Conservation (phyloP, 345 rosid species). For the Lepidium africanum region DNA sequence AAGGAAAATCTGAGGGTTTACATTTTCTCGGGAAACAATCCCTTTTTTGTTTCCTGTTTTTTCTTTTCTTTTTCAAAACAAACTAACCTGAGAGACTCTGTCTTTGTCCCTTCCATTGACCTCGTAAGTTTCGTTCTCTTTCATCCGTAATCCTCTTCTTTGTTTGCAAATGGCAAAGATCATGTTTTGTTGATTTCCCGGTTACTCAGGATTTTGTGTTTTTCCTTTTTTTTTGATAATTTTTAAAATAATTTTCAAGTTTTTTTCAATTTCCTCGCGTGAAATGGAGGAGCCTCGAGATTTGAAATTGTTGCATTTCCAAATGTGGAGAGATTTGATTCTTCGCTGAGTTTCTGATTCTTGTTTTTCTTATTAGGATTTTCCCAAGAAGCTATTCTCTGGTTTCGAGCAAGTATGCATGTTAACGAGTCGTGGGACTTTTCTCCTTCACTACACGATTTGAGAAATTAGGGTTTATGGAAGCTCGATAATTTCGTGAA, state of each 20-base stretch:
- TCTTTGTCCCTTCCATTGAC: conserved; percentile 20
- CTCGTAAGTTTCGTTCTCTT: conserved; percentile 27
- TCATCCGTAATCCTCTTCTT: neutral
- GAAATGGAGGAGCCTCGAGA: conserved; percentile 25
- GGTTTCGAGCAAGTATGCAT: conserved; percentile 22
- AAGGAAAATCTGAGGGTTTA: conserved; percentile 15
- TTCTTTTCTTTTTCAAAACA: neutral
- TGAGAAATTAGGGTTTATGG: conserved; percentile 29
- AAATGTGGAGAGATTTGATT: conserved; percentile 10
- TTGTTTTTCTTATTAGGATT: neutral
- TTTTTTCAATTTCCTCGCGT: neutral
- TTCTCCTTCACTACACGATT: conserved; percentile 2
- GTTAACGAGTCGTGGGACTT: conserved; percentile 13
- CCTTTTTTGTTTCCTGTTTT: neutral
- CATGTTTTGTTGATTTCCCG: conserved; percentile 16
- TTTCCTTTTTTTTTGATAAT: neutral
- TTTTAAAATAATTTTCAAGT: neutral
- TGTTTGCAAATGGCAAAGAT: conserved; percentile 1
- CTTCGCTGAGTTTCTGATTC: neutral
- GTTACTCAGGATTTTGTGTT: neutral
- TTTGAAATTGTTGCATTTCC: conserved; percentile 1
- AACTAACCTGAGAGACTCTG: conserved; percentile 24
- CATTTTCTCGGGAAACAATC: neutral
- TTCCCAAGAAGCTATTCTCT: conserved; percentile 14
- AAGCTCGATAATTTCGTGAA: conserved; percentile 13